Percentiles rank a stretch among this genome's conserved stretches.
Conservation (phyloP, 2,329 filamentous ascomycete genomes). For the Aulographum hederae region DNA sequence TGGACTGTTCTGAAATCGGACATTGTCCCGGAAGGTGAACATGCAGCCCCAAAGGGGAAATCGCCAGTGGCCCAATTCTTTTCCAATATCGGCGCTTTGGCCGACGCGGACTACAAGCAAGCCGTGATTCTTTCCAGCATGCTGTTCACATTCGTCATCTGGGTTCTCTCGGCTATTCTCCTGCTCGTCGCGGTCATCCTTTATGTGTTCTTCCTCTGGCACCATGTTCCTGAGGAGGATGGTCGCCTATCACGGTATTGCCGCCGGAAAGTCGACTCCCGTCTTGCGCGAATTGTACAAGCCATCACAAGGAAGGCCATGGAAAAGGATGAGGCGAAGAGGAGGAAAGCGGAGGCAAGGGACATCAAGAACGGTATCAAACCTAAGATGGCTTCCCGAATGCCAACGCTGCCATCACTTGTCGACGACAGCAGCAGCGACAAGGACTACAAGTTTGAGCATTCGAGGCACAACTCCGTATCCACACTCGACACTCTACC, state of each 20-base stretch:
- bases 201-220: slow-evolving; percentile 79
- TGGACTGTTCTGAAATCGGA: slow-evolving; percentile 66
- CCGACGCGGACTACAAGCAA: slow-evolving; percentile 56
- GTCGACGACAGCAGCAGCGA: slow-evolving; percentile 21
- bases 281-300: slow-evolving; percentile 68
- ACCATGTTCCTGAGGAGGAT: slow-evolving; percentile 71
- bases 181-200: slow-evolving; percentile 59
- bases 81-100: slow-evolving; percentile 57
- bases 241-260: slow-evolving; percentile 74
- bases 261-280: slow-evolving; percentile 73
- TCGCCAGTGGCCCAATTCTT: slow-evolving; percentile 60
- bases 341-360: slow-evolving; percentile 33
- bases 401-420: slow-evolving; percentile 23
- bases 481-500: slow-evolving; percentile 19
- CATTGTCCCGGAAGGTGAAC: slow-evolving; percentile 40
- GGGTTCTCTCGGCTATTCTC: slow-evolving; percentile 61
- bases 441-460: slow-evolving; percentile 15
- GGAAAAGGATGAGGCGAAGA: slow-evolving; percentile 48
- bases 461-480: slow-evolving; percentile 20
- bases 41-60: slow-evolving; percentile 36
- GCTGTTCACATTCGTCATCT: slow-evolving; percentile 80
- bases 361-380: slow-evolving; percentile 38
- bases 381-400: slow-evolving; percentile 9
- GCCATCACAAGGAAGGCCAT: slow-evolving; percentile 79
- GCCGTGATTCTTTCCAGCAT: slow-evolving; percentile 74